Base-by-base conservation (phyloP, 2,329 filamentous ascomycete genomes). In the Monosporascus sp. region DNA sequence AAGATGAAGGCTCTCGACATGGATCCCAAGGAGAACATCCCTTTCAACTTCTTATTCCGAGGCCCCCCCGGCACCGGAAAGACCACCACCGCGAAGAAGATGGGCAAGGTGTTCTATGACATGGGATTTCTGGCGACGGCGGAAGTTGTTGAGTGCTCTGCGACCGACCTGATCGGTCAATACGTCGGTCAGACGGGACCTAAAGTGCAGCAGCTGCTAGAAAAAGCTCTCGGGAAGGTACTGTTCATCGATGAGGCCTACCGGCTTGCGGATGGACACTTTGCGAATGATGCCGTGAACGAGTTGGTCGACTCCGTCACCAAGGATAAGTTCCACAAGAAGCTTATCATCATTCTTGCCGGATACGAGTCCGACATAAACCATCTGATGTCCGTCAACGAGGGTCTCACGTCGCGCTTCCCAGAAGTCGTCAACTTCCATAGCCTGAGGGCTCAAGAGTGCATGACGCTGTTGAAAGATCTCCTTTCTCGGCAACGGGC, bases 181-280 rank as follows among this genome's bases (percentile, higher is more conserved):
- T 90, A 83, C 18, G 56, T 89, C 0, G 88, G 88, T 0, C 85
- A 89, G 0, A 90, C 86, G 0, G 85, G 83, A 0, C 85, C 85
- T 0, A 88, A 88, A 56, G 83, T 86, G 0, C 72, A 76, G 11
- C 68, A 75, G 49, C 64, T 75, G 3, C 65, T 86, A 0, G 77
- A 83, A 48, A 74, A 73, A 39, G 76, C 73, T 0, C 73, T 89
- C 0, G 87, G 88, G 0, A 81, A 79, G 22, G 82, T 90, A 0
- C 73, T 91, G 0, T 85, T 90, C 55, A 79, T 91, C 7, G 87
- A 90, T 48, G 86, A 90, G 63, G 86, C 87, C 0, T 89, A 89
- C 58, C 76, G 85, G 0, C 75, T 90, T 0, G 73, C 70, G 0
- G 76, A 80, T 1, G 80, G 80, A 0, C 58, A 61, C 0, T 89